Conservation (phyloP, 192 early-diverging fungal genomes). For the Coemansia sp. region DNA sequence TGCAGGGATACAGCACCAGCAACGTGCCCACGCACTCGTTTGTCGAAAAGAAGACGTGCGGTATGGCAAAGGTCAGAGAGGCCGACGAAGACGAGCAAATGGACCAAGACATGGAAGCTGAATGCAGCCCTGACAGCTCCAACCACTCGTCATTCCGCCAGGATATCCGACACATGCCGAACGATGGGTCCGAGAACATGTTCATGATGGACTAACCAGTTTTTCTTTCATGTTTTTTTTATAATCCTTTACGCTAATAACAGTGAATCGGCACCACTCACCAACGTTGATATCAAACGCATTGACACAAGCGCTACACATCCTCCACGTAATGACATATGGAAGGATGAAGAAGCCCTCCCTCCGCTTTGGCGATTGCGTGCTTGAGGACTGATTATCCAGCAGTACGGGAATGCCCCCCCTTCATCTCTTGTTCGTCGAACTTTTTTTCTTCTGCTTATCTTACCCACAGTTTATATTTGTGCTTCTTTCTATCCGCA, state of each 20-base stretch:
- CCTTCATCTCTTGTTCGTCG: neutral
- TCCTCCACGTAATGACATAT: slow-evolving; percentile 1
- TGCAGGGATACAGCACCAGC: slow-evolving; percentile 11
- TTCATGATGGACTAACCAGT: slow-evolving; percentile 36
- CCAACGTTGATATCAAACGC: neutral
- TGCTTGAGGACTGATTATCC: neutral
- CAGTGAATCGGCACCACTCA: neutral
- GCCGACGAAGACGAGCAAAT: slow-evolving; percentile 20
- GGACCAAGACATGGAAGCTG: slow-evolving; percentile 15
- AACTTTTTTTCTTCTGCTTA: neutral
- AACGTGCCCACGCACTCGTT: slow-evolving; percentile 28
- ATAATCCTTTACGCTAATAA: neutral
- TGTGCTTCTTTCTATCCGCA: neutral
- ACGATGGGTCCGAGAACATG: slow-evolving; percentile 21
- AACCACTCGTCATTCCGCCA: slow-evolving; percentile 27
- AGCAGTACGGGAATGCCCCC: neutral
- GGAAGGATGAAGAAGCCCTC: neutral
- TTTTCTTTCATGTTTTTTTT: neutral
- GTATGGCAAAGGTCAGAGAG: slow-evolving; percentile 19
- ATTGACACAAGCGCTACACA: neutral
- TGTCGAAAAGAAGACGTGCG: slow-evolving; percentile 20
- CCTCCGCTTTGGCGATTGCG: neutral
- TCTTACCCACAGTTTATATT: neutral
- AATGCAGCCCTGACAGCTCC: slow-evolving; percentile 18
- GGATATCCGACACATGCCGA: slow-evolving; percentile 8